Percentiles rank a stretch among this genome's conserved stretches.
These are phyloP conservation scores for Pseudogymnoascus sp. DNA, from an alignment of 2,329 filamentous ascomycete genomes.

Conservation along the genomic window DNA sequence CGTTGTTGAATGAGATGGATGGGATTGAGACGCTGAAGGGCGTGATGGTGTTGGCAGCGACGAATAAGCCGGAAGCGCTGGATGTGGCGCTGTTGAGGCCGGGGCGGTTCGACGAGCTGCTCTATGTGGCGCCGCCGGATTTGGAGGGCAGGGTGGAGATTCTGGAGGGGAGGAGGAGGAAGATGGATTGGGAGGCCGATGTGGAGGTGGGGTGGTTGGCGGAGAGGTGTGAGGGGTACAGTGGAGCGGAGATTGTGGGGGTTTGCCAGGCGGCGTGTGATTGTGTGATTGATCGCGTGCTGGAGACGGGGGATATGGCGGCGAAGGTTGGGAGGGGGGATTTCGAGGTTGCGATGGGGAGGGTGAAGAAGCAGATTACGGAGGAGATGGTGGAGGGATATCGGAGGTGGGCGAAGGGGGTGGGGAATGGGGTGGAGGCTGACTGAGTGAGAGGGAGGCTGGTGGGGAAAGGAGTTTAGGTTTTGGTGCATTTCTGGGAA, in stretches of 20 bases:
- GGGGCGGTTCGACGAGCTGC: slow-evolving; percentile 73
- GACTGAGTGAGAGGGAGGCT: background rate
- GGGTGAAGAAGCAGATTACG: slow-evolving; percentile 51
- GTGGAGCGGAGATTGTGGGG: slow-evolving; percentile 72
- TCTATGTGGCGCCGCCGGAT: slow-evolving; percentile 81
- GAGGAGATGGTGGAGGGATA: slow-evolving; percentile 49
- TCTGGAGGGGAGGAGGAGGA: slow-evolving; percentile 57
- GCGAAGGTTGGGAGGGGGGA: slow-evolving; percentile 39
- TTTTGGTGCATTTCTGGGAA: background rate
- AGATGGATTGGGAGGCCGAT: slow-evolving; percentile 51
- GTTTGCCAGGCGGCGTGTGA: slow-evolving; percentile 46
- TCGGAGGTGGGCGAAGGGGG: slow-evolving; percentile 42
- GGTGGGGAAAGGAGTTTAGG: background rate
- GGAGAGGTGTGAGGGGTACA: slow-evolving; percentile 62
- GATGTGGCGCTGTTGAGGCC: slow-evolving; percentile 80
- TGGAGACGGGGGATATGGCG: slow-evolving; percentile 31
- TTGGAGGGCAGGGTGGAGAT: slow-evolving; percentile 67
- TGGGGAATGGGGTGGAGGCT: slow-evolving; percentile 7
- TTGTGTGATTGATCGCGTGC: slow-evolving; percentile 43
- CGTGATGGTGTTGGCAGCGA: slow-evolving; percentile 82
- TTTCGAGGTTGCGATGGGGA: slow-evolving; percentile 35
- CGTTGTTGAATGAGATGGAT: slow-evolving; percentile 90
- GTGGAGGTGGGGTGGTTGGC: slow-evolving; percentile 61
- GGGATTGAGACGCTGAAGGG: slow-evolving; percentile 79
- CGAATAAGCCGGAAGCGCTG: slow-evolving; percentile 79